Evolutionary conservation across 2,329 filamentous ascomycete genomes (phyloP), one percentile per base, ranked within the genome.

Genomic region (Ophiostoma triangulosporum): DNA sequence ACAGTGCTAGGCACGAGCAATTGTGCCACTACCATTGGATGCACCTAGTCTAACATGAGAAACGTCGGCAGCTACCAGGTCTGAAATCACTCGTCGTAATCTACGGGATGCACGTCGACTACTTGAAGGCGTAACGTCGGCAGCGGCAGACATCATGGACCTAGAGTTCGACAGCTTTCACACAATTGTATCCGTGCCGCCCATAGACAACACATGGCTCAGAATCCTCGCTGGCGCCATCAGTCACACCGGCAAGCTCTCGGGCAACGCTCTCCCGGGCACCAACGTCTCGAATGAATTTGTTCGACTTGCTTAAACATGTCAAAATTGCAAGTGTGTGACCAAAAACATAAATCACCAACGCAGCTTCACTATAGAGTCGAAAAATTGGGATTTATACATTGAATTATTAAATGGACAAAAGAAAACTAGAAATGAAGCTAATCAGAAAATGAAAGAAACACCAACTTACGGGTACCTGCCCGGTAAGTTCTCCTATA

Each of bases 41-140:
- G 50, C 27, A 14, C 26, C 22, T 46, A 14, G 40, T 46, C 26
- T 9, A 33, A 32, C 8, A 32, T 26, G 26, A 45, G 35, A 17
- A 33, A 24, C 29, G 38, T 38, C 27, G 50, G 50, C 6, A 38
- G 17, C 27, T 50, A 56, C 35, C 38, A 59, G 43, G 55, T 60
- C 12, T 60, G 56, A 54, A 57, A 62, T 60, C 60, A 5, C 20
- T 62, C 1, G 53, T 55, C 14, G 27, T 29, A 11, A 49, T 58
- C 22, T 57, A 58, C 22, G 38, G 58, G 48, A 45, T 60, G 52
- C 55, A 60, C 56, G 7, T 52, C 6, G 43, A 20, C 26, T 62
- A 60, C 49, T 53, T 32, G 15, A 33, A 3, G 52, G 54, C 3
- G 29, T 63, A 12, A 26, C 27, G 38, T 15, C 54, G 57, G n/a